Evolutionary conservation across 306 rosid species (phyloP), one percentile per base, ranked within the genome.

Genomic region (Vigna hirtella): DNA sequence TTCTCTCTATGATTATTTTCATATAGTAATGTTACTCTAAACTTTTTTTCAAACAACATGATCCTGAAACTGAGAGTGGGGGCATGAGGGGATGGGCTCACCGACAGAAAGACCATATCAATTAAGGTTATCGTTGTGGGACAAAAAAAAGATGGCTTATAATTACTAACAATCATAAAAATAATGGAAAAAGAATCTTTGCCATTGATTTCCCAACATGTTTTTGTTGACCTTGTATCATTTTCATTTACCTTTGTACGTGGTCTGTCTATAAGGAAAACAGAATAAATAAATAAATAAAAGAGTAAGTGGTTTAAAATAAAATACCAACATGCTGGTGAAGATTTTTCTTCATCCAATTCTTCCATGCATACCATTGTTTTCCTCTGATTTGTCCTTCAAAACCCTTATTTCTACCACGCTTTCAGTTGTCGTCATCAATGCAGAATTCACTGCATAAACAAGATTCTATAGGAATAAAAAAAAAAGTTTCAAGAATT

Each of bases 191-290:
- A 13, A 59, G 40, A 59, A 59, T 59, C 66, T 59, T 59, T 59
- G 66, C 17, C 66, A 26, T 59, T 26, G 66, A 59, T 59, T n/a
- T 12, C 66, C 36, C 38, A 26, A 58, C 38, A 58, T 57, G 38
- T 57, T 57, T 22, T 24, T 26, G 6, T 57, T 11, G n/a, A 24
- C n/a, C 9, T 57, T 24, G 17, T 24, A 57, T 11, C n/a, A 34
- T 62, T 6, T 62, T 42, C 47, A 42, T 8, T 0, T 42, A 42
- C 47, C 47, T 42, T 40, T 40, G 45, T 40, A 59, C 1, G 42
- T 5, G 18, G 20, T 57, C 4, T 11, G 66, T 14, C 40, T 59
- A 24, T 5, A 28, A 59, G 66, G 42, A 26, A 58, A 58, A 26
- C 9, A 58, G 38, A 26, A 58, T 0, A 40, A 40, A 40, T 7